Base-by-base conservation (phyloP, 2,329 filamentous ascomycete genomes). In the Paracorniculantispora psalliotae region DNA sequence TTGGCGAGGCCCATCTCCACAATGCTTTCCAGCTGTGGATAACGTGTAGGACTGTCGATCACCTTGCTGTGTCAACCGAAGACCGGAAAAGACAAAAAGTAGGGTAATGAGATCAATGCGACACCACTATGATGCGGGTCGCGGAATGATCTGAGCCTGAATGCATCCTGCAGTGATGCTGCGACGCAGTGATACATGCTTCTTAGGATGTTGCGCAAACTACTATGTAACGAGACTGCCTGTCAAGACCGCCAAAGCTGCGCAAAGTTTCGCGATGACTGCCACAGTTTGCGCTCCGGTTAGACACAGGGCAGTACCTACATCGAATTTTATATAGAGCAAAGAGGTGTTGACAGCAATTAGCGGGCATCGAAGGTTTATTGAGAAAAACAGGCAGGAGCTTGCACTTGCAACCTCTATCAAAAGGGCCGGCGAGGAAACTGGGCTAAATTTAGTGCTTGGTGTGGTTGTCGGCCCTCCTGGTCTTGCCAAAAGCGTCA, bases 381-480 rank as follows among this genome's bases (percentile, higher is more conserved):
- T 7, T 12, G 43, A 46, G 21, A 10, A 23, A 6, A 26, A 26
- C 12, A 25, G 43, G 21, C 25, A 46, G 43, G 43, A 46, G 43
- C 43, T 46, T 46, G 21, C 43, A 25, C 13, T 21, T 21, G 3
- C 19, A 44, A 44, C 10, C 2, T 44, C 7, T 33, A 33, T 7
- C 30, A 7, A 33, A 12, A 33, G 30, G 17, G 37, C 5, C 5
- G 5, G n/a, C 8, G 37, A 19, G 13, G 5, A 43, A 7, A 19
- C 7, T 12, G n/a, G n/a, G 48, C 48, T 51, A 51, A 51, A 37
- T 51, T 51, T 35, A 51, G 48, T 51, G 48, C 30, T 33, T 23
- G 15, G 15, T 19, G 28, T 55, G 30, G 44, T 13, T 39, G 25
- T 19, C 23, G 12, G 17, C 54, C 23, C 21, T 49, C 17, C 5